Evolutionary conservation across 2,329 filamentous ascomycete genomes (phyloP), one percentile per base, ranked within the genome.

Genomic region (Fusarium goolgardi): DNA sequence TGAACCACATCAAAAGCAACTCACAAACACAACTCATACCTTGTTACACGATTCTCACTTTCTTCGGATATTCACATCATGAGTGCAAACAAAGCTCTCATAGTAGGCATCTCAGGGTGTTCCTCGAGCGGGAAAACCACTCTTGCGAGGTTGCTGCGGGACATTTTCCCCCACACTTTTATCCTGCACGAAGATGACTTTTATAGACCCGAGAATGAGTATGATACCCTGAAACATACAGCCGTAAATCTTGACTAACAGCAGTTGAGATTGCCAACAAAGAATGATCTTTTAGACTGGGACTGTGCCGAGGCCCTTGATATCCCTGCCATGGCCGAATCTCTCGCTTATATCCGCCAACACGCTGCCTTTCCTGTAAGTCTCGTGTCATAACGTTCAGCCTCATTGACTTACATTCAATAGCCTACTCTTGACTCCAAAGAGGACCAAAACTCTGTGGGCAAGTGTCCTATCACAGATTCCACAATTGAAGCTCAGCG

Each of bases 171-270:
- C 11, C 83, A 85, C 70, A 85, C 89, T 18, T 95, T 94, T 75
- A 92, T 98, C 74, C 85, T 99, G 23, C 96, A 99, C 78, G 89
- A 97, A 77, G 96, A 99, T 81, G 96, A 99, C 79, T 99, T 98
- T 77, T 99, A 97, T 81, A 89, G 88, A 69, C 84, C 91, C 1
- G 95, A 98, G 76, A 80, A 85, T 31, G 85, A 93, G 86, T 92
- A 74, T 75, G 85, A 79, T 1, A 8, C 4, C 10, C 3, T 12
- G 5, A 6, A 25, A 15, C 10, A 13, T 13, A 2, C 13, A n/a
- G 5, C 15, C 15, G 16, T 27, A 18, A 23, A 20, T 35, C 4
- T 13, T 32, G 4, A 21, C n/a, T 56, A 10, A 31, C 32, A 15
- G 3, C 1, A 25, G 16, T 13, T 18, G 44, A 70, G 87, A 59